Percentiles rank a stretch among this genome's conserved stretches.
Conservation (phyloP, 371 early-diverging fungal species). For the Mucor lusitanicus region DNA sequence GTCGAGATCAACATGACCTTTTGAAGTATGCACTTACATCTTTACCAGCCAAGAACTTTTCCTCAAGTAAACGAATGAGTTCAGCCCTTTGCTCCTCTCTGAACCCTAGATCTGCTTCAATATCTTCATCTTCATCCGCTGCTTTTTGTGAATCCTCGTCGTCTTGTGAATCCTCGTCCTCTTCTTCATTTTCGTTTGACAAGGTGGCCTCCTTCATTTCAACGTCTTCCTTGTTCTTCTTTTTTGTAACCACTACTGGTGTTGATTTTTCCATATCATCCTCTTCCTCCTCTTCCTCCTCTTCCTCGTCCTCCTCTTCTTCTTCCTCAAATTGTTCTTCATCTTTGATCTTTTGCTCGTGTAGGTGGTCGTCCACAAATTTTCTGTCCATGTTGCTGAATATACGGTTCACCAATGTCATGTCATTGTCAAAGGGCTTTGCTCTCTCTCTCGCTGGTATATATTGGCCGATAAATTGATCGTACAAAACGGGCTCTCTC, state of each 20-base stretch:
- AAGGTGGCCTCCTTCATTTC: slow-evolving; percentile 10
- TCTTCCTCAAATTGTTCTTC: slow-evolving; percentile 55
- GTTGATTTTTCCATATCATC: slow-evolving; percentile 10
- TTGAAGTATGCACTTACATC: slow-evolving; percentile 36
- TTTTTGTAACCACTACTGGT: slow-evolving; percentile 10
- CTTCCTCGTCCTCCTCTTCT: slow-evolving; percentile 46
- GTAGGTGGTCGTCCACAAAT: slow-evolving; percentile 33
- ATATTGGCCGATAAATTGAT: slow-evolving; percentile 52
- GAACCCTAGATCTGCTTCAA: slow-evolving; percentile 11
- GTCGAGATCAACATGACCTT: slow-evolving; percentile 12
- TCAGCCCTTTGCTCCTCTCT: slow-evolving; percentile 40
- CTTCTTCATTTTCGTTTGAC: neutral
- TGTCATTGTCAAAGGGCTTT: slow-evolving; percentile 39
- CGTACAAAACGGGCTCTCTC: slow-evolving; percentile 49
- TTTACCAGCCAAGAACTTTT: slow-evolving; percentile 47
- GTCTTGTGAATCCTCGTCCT: neutral
- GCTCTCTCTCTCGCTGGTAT: slow-evolving; percentile 31
- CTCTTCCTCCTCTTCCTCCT: slow-evolving; percentile 19
- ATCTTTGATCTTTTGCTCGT: slow-evolving; percentile 31
- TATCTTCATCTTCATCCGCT: neutral
- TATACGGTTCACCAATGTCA: slow-evolving; percentile 46
- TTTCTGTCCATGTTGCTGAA: slow-evolving; percentile 43
- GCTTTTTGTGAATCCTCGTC: neutral
- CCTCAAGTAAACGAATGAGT: slow-evolving; percentile 47
- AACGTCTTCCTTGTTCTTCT: slow-evolving; percentile 9